A percentile compares a stretch with the other conserved stretches of the same genome.
phyloP scores from a whole-genome alignment of 257 asterid species.

The Salvia miltiorrhiza region DNA sequence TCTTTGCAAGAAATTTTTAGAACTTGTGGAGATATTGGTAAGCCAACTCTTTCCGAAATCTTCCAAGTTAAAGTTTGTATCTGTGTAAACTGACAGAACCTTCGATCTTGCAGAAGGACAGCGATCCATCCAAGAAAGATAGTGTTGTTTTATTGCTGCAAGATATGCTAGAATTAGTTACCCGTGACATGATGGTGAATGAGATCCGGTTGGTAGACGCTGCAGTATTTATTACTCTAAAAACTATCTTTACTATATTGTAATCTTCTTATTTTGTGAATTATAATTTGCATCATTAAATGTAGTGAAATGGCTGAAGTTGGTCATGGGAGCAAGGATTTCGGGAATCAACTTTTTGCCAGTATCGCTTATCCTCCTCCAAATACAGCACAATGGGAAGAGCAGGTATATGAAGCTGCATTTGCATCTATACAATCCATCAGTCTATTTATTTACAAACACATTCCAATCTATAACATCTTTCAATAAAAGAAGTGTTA shows the following conservation, averaged over 20 bases:
- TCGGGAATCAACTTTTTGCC: slow-evolving; percentile 84
- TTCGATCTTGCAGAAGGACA: slow-evolving; percentile 58
- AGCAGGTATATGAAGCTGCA: slow-evolving; percentile 57
- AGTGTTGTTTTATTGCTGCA: slow-evolving; percentile 82
- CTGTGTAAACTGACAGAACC: slow-evolving; percentile 7
- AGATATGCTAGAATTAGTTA: slow-evolving; percentile 90
- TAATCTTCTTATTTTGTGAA: slow-evolving; percentile 10
- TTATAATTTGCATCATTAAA: slow-evolving; percentile 15
- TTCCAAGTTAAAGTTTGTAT: slow-evolving; percentile 6
- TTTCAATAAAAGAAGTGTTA: slow-evolving; percentile 1
- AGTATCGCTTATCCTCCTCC: slow-evolving; percentile 79
- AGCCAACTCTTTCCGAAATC: slow-evolving; percentile 29
- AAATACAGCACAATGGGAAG: slow-evolving; percentile 92
- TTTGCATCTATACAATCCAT: neutral
- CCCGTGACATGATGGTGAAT: slow-evolving; percentile 91
- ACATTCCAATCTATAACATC: neutral
- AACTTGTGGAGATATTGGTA: slow-evolving; percentile 89
- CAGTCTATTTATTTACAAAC: neutral
- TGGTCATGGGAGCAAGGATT: slow-evolving; percentile 75
- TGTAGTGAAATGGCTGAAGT: slow-evolving; percentile 83
- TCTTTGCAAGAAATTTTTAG: slow-evolving; percentile 75
- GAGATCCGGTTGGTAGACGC: slow-evolving; percentile 72
- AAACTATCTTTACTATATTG: neutral
- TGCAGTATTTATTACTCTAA: slow-evolving; percentile 1
- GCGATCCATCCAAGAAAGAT: slow-evolving; percentile 70